phyloP scores from a whole-genome alignment of 192 early-diverging fungal genomes.

The Coemansia sp. region DNA sequence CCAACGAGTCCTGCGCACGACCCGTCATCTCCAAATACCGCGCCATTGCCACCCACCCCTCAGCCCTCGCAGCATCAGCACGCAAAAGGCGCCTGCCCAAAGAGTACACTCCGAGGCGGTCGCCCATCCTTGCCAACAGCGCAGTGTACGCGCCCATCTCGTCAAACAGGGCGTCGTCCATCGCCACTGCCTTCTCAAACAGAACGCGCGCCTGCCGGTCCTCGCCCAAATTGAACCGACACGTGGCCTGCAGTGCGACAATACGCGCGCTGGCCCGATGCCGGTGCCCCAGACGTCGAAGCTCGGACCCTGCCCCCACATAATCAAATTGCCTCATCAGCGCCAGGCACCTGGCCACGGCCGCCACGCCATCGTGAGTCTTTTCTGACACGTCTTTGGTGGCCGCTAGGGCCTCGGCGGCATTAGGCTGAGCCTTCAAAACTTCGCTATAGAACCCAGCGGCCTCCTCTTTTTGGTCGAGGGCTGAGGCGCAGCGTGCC shows the following conservation, averaged over 20 bases:
- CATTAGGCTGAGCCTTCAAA: constrained; percentile 30
- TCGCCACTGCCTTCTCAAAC: constrained; percentile 25
- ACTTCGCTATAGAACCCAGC: constrained; percentile 25
- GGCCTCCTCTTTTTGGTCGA: constrained; percentile 30
- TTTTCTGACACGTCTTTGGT: neutral
- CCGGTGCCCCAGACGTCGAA: constrained; percentile 17
- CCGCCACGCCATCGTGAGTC: constrained; percentile 22
- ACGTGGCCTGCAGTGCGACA: constrained; percentile 35
- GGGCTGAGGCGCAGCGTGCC: constrained; percentile 32
- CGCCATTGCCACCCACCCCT: constrained; percentile 53
- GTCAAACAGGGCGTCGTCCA: constrained; percentile 22
- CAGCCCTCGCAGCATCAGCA: constrained; percentile 30
- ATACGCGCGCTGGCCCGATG: constrained; percentile 28
- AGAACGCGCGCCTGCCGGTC: constrained; percentile 11
- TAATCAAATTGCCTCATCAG: constrained; percentile 36
- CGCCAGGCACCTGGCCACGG: constrained; percentile 14
- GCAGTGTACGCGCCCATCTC: constrained; percentile 39
- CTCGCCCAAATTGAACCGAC: constrained; percentile 31
- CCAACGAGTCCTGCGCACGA: constrained; percentile 44
- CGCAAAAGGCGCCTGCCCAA: constrained; percentile 38
- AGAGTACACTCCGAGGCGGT: constrained; percentile 26
- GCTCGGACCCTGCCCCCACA: constrained; percentile 9
- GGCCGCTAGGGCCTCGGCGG: constrained; percentile 24
- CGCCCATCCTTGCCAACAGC: constrained; percentile 17
- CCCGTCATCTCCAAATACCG: constrained; percentile 28